phyloP scores from a whole-genome alignment of 108 stramenopile genomes.

The Fragilariopsis cylindrus region DNA sequence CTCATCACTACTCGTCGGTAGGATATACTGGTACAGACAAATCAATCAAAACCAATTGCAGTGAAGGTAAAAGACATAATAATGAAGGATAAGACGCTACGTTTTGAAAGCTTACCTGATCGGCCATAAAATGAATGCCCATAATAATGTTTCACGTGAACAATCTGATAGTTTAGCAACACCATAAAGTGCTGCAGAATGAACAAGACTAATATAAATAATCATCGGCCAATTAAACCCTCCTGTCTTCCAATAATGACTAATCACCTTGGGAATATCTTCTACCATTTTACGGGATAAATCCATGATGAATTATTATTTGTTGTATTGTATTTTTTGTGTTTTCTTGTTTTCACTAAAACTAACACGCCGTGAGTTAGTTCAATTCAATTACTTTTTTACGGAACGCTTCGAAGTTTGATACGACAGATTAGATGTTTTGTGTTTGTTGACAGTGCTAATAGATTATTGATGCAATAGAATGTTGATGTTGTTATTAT shows the following conservation, averaged over 20 bases:
- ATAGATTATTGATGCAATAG: too few species aligned
- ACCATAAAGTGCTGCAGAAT: conserved; percentile 84
- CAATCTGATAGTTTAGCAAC: conserved; percentile 58
- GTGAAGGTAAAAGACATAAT: neutral
- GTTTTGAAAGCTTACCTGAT: conserved; percentile 70
- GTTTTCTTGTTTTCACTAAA: too few species aligned
- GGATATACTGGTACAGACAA: neutral
- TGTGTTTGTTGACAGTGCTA: too few species aligned
- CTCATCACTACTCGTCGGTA: neutral
- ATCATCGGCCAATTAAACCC: conserved; percentile 98
- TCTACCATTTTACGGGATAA: conserved; percentile 70
- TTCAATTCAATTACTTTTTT: too few species aligned
- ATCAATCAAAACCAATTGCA: neutral
- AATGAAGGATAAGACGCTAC: neutral
- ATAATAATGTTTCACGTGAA: conserved; percentile 84
- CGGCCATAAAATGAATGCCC: conserved; percentile 96
- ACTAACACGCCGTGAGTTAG: too few species aligned
- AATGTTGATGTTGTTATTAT: too few species aligned
- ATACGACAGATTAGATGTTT: too few species aligned
- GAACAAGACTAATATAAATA: conserved; percentile 93
- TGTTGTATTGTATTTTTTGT: conserved; percentile 12
- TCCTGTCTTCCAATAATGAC: conserved; percentile 87
- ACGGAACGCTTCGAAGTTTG: too few species aligned
- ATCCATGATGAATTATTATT: conserved; percentile 54
- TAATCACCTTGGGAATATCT: conserved; percentile 70